These are phyloP conservation scores for Pseudevernia furfuracea DNA, from an alignment of 495 filamentous ascomycete genomes.

Conservation along the genomic window DNA sequence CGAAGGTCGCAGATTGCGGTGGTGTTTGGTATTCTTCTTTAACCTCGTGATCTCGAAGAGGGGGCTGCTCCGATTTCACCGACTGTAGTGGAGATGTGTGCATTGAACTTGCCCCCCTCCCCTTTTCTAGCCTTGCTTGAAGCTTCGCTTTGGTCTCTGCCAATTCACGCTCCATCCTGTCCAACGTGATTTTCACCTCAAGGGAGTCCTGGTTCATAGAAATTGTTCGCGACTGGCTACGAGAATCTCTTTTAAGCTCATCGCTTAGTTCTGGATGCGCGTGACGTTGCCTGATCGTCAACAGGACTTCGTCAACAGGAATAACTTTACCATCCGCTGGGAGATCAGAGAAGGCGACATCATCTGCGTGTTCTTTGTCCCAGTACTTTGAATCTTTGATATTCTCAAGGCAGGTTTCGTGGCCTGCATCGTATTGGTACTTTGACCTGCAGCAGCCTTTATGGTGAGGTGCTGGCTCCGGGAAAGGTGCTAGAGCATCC, in stretches of 20 bases:
- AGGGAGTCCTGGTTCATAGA: slow-evolving; percentile 15
- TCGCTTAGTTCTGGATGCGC: slow-evolving; percentile 7
- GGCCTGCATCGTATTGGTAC: slow-evolving; percentile 4
- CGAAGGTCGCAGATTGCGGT: background rate
- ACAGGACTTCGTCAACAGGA: slow-evolving; percentile 15
- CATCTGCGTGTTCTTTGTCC: slow-evolving; percentile 20
- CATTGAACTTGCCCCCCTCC: background rate
- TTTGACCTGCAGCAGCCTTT: slow-evolving; percentile 20
- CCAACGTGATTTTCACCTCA: slow-evolving; percentile 13
- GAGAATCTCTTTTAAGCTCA: slow-evolving; percentile 7
- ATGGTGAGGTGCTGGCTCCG: slow-evolving; percentile 19
- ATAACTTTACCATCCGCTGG: slow-evolving; percentile 2
- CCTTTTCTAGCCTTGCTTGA: slow-evolving; percentile 7
- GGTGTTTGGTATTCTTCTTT: slow-evolving; percentile 17
- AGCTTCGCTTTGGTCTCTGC: slow-evolving; percentile 21
- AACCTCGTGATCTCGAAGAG: background rate
- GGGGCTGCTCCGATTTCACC: background rate
- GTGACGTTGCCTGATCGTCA: slow-evolving; percentile 13
- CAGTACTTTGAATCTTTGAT: slow-evolving; percentile 1
- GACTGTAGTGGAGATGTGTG: background rate
- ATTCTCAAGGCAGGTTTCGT: background rate
- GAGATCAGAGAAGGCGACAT: slow-evolving; percentile 13
- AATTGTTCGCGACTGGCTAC: slow-evolving; percentile 21
- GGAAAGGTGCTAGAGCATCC: slow-evolving; percentile 25
- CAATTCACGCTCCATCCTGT: slow-evolving; percentile 21